A percentile compares a stretch with the other conserved stretches of the same genome.
Conservation (phyloP, 768 basidiomycete genomes). For the Melanogaster broomeanus region DNA sequence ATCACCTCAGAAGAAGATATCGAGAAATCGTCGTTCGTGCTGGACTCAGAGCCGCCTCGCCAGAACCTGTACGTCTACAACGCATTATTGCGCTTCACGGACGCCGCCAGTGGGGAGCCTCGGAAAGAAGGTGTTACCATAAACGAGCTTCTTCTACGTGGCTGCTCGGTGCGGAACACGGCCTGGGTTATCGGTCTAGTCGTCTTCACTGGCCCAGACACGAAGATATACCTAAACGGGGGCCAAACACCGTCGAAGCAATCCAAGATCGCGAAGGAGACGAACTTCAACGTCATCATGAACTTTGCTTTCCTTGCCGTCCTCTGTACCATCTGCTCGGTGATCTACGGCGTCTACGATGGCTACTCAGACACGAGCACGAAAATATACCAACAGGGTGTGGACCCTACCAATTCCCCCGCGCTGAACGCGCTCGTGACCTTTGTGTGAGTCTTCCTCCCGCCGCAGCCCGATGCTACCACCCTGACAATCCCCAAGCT, state of each 20-base stretch:
- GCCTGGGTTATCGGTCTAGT: conserved; percentile 94
- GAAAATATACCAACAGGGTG: conserved; percentile 67
- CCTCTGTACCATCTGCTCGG: conserved; percentile 77
- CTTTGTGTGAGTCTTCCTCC: conserved; percentile 69
- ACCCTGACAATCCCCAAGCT: conserved; percentile 45
- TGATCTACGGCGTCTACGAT: conserved; percentile 76
- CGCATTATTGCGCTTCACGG: conserved; percentile 77
- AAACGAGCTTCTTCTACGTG: conserved; percentile 91
- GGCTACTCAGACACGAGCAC: conserved; percentile 61
- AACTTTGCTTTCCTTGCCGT: conserved; percentile 80
- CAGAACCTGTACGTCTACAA: conserved; percentile 92
- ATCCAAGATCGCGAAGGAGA: conserved; percentile 97
- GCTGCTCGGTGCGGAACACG: conserved; percentile 88
- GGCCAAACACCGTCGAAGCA: conserved; percentile 96
- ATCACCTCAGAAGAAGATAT: conserved; percentile 88
- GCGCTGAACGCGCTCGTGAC: conserved; percentile 83
- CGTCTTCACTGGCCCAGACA: conserved; percentile 89
- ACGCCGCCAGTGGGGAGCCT: conserved; percentile 47
- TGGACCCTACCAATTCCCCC: conserved; percentile 59
- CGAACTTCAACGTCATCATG: conserved; percentile 96
- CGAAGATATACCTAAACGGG: conserved; percentile 90
- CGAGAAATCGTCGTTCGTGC: conserved; percentile 80
- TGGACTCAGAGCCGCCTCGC: conserved; percentile 93
- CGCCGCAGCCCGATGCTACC: not conserved
- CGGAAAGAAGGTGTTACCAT: conserved; percentile 78